Conservation (phyloP, 2,329 filamentous ascomycete species). For the Pyrenophora graminea region DNA sequence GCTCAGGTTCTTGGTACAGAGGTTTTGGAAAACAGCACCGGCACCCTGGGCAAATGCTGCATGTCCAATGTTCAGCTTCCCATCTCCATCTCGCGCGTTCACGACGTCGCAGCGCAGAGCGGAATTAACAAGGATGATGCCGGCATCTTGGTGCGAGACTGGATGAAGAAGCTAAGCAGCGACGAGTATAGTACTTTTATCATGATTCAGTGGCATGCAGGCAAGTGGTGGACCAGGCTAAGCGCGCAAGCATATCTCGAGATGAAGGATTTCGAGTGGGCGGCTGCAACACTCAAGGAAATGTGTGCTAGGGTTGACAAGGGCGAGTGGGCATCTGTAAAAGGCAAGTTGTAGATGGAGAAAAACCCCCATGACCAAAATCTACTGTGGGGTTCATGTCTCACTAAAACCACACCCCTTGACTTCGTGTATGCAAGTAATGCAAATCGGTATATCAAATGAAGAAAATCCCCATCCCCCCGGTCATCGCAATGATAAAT, state of each 20-base stretch:
- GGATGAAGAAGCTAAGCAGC: constrained; percentile 48
- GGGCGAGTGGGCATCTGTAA: constrained; percentile 44
- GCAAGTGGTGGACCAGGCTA: constrained; percentile 70
- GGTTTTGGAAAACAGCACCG: constrained; percentile 68
- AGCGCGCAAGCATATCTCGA: constrained; percentile 88
- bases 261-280: constrained; percentile 74
- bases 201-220: constrained; percentile 63
- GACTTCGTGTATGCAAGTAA: too few relatives aligned
- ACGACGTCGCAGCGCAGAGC: constrained; percentile 17
- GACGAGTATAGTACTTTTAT: constrained; percentile 74
- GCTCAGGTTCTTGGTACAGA: constrained; percentile 70
- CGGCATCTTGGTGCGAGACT: constrained; percentile 43
- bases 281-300: constrained; percentile 61
- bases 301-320: constrained; percentile 58
- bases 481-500: too few relatives aligned
- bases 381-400: too few relatives aligned
- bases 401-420: too few relatives aligned
- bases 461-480: too few relatives aligned
- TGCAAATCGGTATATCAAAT: too few relatives aligned
- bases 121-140: constrained; percentile 27
- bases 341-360: constrained; percentile 10
- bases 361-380: too few relatives aligned
- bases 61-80: constrained; percentile 78
- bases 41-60: constrained; percentile 67
- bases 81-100: constrained; percentile 51